A percentile compares a stretch with the other conserved stretches of the same genome.
These are phyloP conservation scores for Scenedesmus sp. DNA, from an alignment of 163 green algal species.

Conservation along the genomic window DNA sequence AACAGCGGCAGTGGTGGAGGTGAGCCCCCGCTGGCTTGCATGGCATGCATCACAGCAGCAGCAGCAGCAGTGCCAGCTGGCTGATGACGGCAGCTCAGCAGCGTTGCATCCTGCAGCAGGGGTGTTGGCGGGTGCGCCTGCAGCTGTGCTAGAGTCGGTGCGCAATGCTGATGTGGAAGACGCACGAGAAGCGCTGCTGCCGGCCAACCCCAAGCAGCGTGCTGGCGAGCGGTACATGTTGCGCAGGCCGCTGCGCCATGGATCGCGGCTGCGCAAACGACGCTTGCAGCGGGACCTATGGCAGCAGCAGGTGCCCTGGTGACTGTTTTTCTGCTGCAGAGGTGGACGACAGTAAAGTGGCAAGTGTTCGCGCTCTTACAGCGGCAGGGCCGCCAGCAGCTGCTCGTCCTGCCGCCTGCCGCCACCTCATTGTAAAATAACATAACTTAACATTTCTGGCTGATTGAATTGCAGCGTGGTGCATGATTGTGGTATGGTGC, in stretches of 20 bases:
- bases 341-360: neutral
- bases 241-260: neutral
- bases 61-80: too few relatives aligned
- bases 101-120: neutral
- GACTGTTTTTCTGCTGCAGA: neutral
- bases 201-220: constrained; percentile 13
- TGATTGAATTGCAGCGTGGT: too few relatives aligned
- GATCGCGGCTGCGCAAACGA: neutral
- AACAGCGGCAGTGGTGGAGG: neutral
- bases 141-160: neutral
- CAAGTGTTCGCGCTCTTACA: too few relatives aligned
- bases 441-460: too few relatives aligned
- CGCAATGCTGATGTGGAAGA: constrained; percentile 30
- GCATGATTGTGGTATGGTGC: too few relatives aligned
- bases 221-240: constrained; percentile 34
- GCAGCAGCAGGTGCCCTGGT: constrained; percentile 15
- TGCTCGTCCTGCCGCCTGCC: too few relatives aligned
- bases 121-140: neutral
- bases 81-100: neutral
- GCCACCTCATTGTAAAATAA: too few relatives aligned
- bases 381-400: too few relatives aligned
- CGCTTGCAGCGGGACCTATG: constrained; percentile 1
- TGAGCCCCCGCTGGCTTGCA: constrained; percentile 17
- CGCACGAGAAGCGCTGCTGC: neutral
- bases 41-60: constrained; percentile 13